These are phyloP conservation scores for Arthrobotrys iridis DNA, from an alignment of 2,329 filamentous ascomycete species.

Conservation along the genomic window DNA sequence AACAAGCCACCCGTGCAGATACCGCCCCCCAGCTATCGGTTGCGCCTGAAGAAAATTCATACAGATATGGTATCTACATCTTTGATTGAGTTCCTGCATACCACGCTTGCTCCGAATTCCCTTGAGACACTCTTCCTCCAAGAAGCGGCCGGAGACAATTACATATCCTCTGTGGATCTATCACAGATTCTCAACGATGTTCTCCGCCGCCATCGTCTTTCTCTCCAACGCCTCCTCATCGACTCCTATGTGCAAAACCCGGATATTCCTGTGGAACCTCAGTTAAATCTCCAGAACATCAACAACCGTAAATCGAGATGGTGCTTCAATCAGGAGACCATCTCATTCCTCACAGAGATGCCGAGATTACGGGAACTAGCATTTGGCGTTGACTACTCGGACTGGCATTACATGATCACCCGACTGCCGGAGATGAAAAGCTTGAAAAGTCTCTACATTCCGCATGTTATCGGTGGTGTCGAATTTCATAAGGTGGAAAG, in stretches of 20 bases:
- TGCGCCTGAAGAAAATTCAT: slow-evolving; percentile 78
- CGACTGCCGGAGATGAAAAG: slow-evolving; percentile 75
- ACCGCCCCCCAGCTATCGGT: slow-evolving; percentile 66
- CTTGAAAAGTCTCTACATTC: slow-evolving; percentile 76
- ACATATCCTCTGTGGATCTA: slow-evolving; percentile 71
- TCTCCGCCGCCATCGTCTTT: slow-evolving; percentile 75
- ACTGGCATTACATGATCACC: slow-evolving; percentile 85
- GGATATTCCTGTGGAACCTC: slow-evolving; percentile 57
- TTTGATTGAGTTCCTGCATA: slow-evolving; percentile 78
- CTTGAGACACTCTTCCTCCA: slow-evolving; percentile 83
- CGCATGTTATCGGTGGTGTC: slow-evolving; percentile 66
- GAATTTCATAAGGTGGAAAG: slow-evolving; percentile 69
- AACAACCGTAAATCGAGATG: slow-evolving; percentile 72
- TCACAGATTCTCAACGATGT: slow-evolving; percentile 76
- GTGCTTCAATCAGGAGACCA: slow-evolving; percentile 75
- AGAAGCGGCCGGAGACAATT: slow-evolving; percentile 66
- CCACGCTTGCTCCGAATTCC: slow-evolving; percentile 79
- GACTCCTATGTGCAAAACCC: slow-evolving; percentile 51
- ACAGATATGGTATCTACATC: slow-evolving; percentile 76
- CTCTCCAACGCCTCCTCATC: slow-evolving; percentile 77
- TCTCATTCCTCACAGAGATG: slow-evolving; percentile 82
- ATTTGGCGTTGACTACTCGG: slow-evolving; percentile 76
- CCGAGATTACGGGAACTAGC: slow-evolving; percentile 75
- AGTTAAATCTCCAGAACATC: slow-evolving; percentile 60
- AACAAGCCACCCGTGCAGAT: slow-evolving; percentile 59